Conservation (phyloP, 805 yeast genomes). For the Kazachstania psychrophila region DNA sequence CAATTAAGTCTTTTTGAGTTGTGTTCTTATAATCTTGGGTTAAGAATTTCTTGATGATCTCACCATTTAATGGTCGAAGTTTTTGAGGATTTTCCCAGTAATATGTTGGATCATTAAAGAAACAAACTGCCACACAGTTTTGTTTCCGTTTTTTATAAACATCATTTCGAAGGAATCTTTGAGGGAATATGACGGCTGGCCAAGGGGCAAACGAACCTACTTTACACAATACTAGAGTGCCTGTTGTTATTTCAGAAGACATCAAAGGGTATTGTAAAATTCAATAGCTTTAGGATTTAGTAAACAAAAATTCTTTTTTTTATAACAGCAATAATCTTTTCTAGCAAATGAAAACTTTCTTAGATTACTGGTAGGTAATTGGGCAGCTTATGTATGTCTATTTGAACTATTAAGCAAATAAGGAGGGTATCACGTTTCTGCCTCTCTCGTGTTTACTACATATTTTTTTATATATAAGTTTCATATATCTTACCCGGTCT, state of each 20-base stretch:
- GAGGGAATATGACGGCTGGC: conserved; percentile 31
- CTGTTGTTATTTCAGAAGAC: conserved; percentile 18
- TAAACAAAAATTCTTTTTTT: no score
- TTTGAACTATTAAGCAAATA: no score
- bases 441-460: no score
- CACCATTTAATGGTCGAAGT: conserved; percentile 13
- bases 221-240: conserved; percentile 29
- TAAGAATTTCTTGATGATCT: conserved; percentile 14
- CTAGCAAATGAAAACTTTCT: no score
- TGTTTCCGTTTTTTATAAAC: conserved; percentile 21
- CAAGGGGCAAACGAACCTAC: conserved; percentile 31
- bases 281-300: no score
- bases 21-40: conserved; percentile 6
- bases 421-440: no score
- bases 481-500: no score
- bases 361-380: no score
- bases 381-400: no score
- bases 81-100: conserved; percentile 28
- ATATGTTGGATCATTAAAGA: conserved; percentile 30
- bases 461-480: no score
- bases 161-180: conserved; percentile 23
- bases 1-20: conserved; percentile 17
- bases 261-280: no score
- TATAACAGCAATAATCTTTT: no score
- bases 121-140: conserved; percentile 27